phyloP scores from a whole-genome alignment of 2,329 filamentous ascomycete species.

The Fusarium beomiforme region DNA sequence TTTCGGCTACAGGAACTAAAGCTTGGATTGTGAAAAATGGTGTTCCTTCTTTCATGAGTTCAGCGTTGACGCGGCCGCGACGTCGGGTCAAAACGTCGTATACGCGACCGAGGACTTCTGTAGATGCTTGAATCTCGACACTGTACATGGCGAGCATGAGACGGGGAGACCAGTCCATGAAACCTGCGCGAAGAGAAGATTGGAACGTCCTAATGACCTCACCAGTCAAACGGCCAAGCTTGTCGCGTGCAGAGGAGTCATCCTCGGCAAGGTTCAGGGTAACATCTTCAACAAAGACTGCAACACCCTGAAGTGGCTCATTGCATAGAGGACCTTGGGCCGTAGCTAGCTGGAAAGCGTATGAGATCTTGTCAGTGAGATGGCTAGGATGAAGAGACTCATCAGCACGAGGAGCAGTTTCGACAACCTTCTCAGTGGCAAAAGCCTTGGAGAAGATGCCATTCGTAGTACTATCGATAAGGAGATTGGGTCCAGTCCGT shows the following conservation, averaged over 20 bases:
- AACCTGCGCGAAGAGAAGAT: conserved; percentile 82
- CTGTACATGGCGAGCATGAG: conserved; percentile 97
- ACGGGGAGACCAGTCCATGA: conserved; percentile 96
- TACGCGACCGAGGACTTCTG: conserved; percentile 93
- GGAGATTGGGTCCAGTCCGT: conserved; percentile 85
- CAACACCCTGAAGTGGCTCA: conserved; percentile 92
- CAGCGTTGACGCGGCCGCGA: conserved; percentile 86
- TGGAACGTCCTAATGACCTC: conserved; percentile 93
- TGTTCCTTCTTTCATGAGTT: conserved; percentile 93
- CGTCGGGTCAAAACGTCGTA: conserved; percentile 98
- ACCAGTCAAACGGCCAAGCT: conserved; percentile 83
- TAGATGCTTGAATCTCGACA: conserved; percentile 96
- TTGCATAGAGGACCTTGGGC: conserved; percentile 90
- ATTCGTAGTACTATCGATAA: conserved; percentile 83
- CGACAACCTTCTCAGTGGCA: conserved; percentile 47
- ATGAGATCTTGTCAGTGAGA: conserved; percentile 88
- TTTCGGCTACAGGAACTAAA: conserved; percentile 89
- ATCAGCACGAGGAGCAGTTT: conserved; percentile 52
- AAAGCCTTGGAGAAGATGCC: conserved; percentile 79
- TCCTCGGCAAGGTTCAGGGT: conserved; percentile 66
- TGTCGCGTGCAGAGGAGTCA: conserved; percentile 68
- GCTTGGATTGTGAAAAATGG: conserved; percentile 96
- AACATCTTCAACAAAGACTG: conserved; percentile 88
- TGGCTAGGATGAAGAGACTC: conserved; percentile 69
- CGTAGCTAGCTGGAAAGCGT: conserved; percentile 94